Evolutionary conservation across 371 early-diverging fungal species (phyloP), one percentile per base, ranked within the genome.

Genomic region (Mucor mucedo): DNA sequence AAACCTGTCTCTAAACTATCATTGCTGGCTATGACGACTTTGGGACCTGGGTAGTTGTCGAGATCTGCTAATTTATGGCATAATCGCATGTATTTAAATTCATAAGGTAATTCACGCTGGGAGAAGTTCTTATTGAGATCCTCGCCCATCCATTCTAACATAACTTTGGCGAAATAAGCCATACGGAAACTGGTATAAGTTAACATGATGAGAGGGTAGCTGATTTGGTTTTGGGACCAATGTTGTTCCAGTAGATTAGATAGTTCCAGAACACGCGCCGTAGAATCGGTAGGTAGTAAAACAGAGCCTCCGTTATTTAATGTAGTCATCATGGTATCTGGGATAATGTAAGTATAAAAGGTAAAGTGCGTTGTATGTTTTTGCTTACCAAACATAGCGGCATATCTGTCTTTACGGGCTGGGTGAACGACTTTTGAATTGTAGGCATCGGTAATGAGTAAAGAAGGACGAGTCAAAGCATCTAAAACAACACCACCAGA

Each of bases 121-220:
- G 89, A 79, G 60, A 95, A 89, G 28, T 87, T 80, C 29, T 84
- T 76, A 10, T 88, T 86, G 27, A 96, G 74, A n/a, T 83, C 84
- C 45, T 92, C 89, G 4, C 94, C 90, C 96, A 97, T 95, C 98
- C 98, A 98, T 77, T 96, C 97, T 44, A 93, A 81, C 91, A 95
- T 95, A 35, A 89, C 88, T 61, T 92, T 91, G 1, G 97, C 96
- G 68, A 88, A 89, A 65, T 92, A 87, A 2, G 91, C 85, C 14
- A 90, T 89, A 14, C 87, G 85, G 58, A 88, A 86, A 61, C 90
- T 87, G 50, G 88, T 89, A 60, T 91, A 83, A 14, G 93, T 84
- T 32, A 97, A 78, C 56, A 96, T 82, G 42, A 93, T 88, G 27
- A 97, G 71, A 4, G 94, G 92, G 63, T 84, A 88, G 2, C 74